Percentiles rank a stretch among this genome's conserved stretches.
Conservation (phyloP, 1,284 basidiomycete genomes). For the Heterobasidion annosum region DNA sequence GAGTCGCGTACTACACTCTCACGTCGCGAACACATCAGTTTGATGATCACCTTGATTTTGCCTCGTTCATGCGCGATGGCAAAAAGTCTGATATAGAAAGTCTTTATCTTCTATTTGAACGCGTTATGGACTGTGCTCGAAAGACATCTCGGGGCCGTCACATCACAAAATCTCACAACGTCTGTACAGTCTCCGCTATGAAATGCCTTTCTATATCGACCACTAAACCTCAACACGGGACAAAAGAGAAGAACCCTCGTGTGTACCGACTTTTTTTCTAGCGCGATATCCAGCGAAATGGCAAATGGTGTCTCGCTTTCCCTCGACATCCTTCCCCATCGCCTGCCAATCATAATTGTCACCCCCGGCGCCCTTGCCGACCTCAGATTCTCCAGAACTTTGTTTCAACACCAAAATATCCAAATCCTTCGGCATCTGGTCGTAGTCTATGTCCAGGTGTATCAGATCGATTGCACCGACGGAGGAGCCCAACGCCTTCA, state of each 20-base stretch:
- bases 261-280: not conserved
- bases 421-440: not conserved
- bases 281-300: not conserved
- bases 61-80: too few species aligned
- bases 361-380: not conserved
- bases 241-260: not conserved
- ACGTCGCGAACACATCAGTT: too few species aligned
- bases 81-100: too few species aligned
- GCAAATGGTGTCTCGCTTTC: not conserved
- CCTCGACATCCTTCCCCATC: constrained; percentile 1
- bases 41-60: too few species aligned
- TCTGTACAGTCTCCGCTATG: too few species aligned
- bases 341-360: not conserved
- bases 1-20: too few species aligned
- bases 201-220: not conserved
- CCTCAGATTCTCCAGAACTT: not conserved
- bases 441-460: constrained; percentile 24
- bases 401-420: not conserved
- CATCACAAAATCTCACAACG: too few species aligned
- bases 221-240: not conserved
- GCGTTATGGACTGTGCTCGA: too few species aligned
- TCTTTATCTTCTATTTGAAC: too few species aligned
- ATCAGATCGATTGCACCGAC: constrained; percentile 26
- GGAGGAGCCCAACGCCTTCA: constrained; percentile 20
- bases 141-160: too few species aligned